Conservation (phyloP, 345 rosid genomes). For the Brassica cretica region DNA sequence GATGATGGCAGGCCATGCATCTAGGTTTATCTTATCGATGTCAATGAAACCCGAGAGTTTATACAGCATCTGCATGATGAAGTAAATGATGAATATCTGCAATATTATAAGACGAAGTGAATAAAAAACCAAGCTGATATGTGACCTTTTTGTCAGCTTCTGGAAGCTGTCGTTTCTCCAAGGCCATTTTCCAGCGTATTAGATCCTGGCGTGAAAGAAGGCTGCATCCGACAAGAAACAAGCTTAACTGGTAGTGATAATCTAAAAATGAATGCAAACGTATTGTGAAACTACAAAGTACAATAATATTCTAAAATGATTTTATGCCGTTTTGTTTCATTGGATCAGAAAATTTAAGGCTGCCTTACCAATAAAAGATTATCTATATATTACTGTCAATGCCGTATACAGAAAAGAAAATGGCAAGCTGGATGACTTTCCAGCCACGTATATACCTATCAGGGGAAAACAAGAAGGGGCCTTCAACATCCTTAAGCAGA, state of each 20-base stretch:
- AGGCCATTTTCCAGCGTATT: slow-evolving; percentile 96
- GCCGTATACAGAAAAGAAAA: background rate
- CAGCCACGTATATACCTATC: slow-evolving; percentile 57
- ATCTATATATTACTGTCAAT: background rate
- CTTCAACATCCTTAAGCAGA: slow-evolving; percentile 55
- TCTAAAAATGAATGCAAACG: slow-evolving; percentile 10
- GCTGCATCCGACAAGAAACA: slow-evolving; percentile 44
- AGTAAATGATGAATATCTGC: slow-evolving; percentile 17
- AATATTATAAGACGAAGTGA: background rate
- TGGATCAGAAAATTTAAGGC: background rate
- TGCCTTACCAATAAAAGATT: background rate
- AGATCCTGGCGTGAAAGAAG: slow-evolving; percentile 96
- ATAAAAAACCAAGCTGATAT: slow-evolving; percentile 18
- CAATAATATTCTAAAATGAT: background rate
- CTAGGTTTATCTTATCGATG: slow-evolving; percentile 74
- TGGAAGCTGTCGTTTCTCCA: slow-evolving; percentile 85
- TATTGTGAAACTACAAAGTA: background rate
- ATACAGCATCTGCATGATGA: slow-evolving; percentile 53
- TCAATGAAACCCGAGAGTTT: slow-evolving; percentile 85
- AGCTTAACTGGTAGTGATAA: slow-evolving; percentile 3
- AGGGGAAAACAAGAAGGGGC: slow-evolving; percentile 68
- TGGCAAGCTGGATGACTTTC: background rate
- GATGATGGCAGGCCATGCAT: slow-evolving; percentile 91
- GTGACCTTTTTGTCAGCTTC: slow-evolving; percentile 83
- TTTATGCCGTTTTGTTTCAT: background rate